Base-by-base conservation (phyloP, 2,329 filamentous ascomycete species). In the Harringtonia lauricola region DNA sequence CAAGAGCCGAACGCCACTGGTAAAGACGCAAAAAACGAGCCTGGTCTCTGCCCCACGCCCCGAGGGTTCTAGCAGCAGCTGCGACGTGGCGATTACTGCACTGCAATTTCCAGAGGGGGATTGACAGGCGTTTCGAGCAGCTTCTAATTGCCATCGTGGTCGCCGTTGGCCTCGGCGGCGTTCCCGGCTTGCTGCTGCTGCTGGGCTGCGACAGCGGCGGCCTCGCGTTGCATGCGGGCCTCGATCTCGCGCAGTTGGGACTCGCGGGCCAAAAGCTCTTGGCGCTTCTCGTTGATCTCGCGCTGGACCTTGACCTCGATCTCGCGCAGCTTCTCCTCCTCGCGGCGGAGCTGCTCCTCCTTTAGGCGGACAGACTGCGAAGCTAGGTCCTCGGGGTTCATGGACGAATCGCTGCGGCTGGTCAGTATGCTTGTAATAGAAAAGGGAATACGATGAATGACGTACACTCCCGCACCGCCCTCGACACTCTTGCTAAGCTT, bases 401-500 rank as follows among this genome's bases (percentile, higher is more conserved):
- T 94, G 36, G 87, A 94, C 56, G 81, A 88, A 62, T 89, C 85
- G 58, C 76, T 81, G 50, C 35, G 31, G n/a, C n/a, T 47, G 36
- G 31, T 44, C 39, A 17, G 43, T 47, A 44, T 46, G 47, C 13
- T 35, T 15, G 28, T 6, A 15, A 41, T 38, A 36, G 41, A 45
- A 49, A 48, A 86, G 86, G 56, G 17, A n/a, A 34, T 37, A 24
- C n/a, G 34, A 13, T 37, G 36, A 42, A 46, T 49, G 47, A 87
- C 88, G 56, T 85, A 95, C 88, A 80, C 79, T 77, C 80, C 78
- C 67, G 80, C 76, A 68, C 86, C 85, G 64, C 86, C 86, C 62
- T 95, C 89, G 56, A 98, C 92, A 64, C 88, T 95, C 86, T 96
- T 98, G 74, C 86, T 94, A 58, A 98, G 85, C 75, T 96, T 96